Evolutionary conservation across 1,139 yeast genomes (phyloP), one percentile per base, ranked within the genome.

Genomic region (Kodamaea alishanica): DNA sequence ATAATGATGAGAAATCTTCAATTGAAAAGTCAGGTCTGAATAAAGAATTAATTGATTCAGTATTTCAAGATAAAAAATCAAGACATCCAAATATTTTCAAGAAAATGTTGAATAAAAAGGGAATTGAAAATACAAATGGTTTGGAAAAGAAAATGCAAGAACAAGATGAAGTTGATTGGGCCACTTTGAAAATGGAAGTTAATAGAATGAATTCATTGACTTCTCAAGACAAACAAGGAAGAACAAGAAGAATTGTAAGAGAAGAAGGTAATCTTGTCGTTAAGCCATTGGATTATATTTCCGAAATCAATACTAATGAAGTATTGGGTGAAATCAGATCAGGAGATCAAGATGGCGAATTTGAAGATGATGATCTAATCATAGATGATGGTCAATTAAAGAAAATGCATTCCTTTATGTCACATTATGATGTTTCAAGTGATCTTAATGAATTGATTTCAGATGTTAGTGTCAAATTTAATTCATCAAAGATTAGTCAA

Each of bases 201-300:
- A 80, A 84, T 55, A 73, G 97, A 50, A 80, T 90, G 51, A 84
- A 83, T 48, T 78, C 96, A 0, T 65, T 89, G 33, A 77, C 86
- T 1, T 69, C 81, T 4, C 77, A 73, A 39, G 96, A 89, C 49
- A 79, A 84, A 42, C 82, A 79, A 42, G 67, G 73, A 9, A 72
- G 97, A 46, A 81, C 85, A 33, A 76, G 75, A 55, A 65, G 88
- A 45, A 84, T 79, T 5, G 75, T 82, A n/a, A 79, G 82, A 46
- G 75, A 77, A 40, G 86, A 84, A 44, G 79, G 84, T 1, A 71
- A 76, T 26, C 58, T 82, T 29, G 76, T 84, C 24, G 65, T 83
- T 37, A 84, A 84, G 50, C 95, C 96, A 0, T 80, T 81, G 49
- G 82, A 78, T 45, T 73, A 70, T 37, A 65, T 82, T 27, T 69